phyloP scores from a whole-genome alignment of 331 rosid species.

The Phaseolus coccineus region DNA sequence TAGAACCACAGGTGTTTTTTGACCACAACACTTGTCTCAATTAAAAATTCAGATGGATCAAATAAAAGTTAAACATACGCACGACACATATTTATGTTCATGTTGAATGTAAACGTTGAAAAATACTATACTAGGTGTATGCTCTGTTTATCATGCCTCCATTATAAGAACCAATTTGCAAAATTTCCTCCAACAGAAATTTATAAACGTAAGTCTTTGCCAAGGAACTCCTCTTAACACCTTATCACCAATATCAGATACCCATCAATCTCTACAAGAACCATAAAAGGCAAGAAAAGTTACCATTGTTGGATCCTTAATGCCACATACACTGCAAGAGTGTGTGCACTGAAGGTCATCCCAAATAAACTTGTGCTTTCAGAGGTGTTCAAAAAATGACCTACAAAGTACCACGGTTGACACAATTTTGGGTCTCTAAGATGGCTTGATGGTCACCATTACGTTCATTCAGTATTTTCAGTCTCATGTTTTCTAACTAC shows the following conservation, averaged over 20 bases:
- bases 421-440: conserved; percentile 82
- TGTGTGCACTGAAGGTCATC: conserved; percentile 63
- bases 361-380: conserved; percentile 69
- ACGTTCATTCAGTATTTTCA: conserved; percentile 68
- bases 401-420: conserved; percentile 60
- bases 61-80: too few relatives aligned
- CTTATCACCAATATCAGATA: conserved; percentile 78
- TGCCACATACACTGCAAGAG: conserved; percentile 67
- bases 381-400: conserved; percentile 53
- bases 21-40: not conserved
- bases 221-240: conserved; percentile 60
- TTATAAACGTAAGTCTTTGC: not conserved
- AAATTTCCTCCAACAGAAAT: too few relatives aligned
- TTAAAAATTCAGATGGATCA: conserved; percentile 8
- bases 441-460: conserved; percentile 73
- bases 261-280: conserved; percentile 74
- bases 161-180: too few relatives aligned
- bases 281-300: conserved; percentile 60
- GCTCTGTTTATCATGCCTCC: too few relatives aligned
- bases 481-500: conserved; percentile 36
- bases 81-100: too few relatives aligned
- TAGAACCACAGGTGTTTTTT: not conserved
- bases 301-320: conserved; percentile 73
- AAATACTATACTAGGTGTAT: too few relatives aligned
- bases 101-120: too few relatives aligned